Conservation (phyloP, 2,329 filamentous ascomycete genomes). For the Hymenoscyphus occultus region DNA sequence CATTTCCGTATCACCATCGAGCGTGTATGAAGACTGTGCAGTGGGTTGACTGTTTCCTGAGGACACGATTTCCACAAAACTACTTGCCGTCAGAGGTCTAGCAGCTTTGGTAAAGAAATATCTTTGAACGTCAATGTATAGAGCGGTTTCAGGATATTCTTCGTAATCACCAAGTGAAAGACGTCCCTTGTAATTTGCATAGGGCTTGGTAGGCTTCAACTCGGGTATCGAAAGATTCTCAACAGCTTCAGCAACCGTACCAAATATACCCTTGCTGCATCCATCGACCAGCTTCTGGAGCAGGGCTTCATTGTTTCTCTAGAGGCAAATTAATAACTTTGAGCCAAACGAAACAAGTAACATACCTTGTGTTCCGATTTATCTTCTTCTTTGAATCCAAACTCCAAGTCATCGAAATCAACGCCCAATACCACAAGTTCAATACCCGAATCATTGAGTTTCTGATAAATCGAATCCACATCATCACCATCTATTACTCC, state of each 20-base stretch:
- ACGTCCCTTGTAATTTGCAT: conserved; percentile 74
- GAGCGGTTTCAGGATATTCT: conserved; percentile 64
- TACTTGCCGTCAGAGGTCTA: conserved; percentile 70
- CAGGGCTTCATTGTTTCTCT: conserved; percentile 69
- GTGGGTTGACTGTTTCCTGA: conserved; percentile 42
- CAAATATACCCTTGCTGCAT: conserved; percentile 68
- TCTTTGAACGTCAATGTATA: conserved; percentile 83
- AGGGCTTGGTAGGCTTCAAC: conserved; percentile 71
- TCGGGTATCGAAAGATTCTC: conserved; percentile 74
- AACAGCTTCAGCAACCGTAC: conserved; percentile 84
- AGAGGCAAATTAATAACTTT: conserved; percentile 23
- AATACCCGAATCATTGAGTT: conserved; percentile 74
- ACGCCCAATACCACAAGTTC: conserved; percentile 81
- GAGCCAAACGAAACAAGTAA: neutral
- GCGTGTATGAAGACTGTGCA: conserved; percentile 50
- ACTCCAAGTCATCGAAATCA: conserved; percentile 90
- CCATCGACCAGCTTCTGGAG: conserved; percentile 63
- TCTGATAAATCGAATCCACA: conserved; percentile 58
- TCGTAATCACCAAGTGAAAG: conserved; percentile 76
- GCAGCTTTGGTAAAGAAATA: conserved; percentile 85
- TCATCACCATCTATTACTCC: conserved; percentile 39
- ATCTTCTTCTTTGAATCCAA: conserved; percentile 86
- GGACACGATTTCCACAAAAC: conserved; percentile 58
- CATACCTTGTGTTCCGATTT: conserved; percentile 69
- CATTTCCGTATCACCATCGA: conserved; percentile 43